phyloP scores from a whole-genome alignment of 2,329 filamentous ascomycete genomes.

The Colletotrichum sp. region DNA sequence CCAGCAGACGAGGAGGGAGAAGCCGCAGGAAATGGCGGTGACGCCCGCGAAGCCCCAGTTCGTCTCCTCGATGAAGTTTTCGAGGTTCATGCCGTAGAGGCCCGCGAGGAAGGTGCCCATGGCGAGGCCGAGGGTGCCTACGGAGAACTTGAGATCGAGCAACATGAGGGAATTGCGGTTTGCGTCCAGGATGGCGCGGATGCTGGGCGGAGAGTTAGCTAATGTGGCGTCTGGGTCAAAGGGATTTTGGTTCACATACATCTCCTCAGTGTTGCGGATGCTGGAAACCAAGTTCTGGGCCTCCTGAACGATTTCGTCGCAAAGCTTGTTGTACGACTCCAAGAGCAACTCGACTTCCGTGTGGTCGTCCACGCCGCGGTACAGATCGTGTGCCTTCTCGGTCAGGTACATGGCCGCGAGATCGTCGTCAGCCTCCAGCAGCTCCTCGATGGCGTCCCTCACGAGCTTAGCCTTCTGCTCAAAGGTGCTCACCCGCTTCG shows the following conservation, averaged over 20 bases:
- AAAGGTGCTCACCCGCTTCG: conserved; percentile 94
- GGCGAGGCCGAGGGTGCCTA: conserved; percentile 91
- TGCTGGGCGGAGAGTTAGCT: conserved; percentile 54
- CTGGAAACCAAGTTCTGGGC: conserved; percentile 91
- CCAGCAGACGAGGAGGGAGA: conserved; percentile 79
- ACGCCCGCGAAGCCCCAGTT: conserved; percentile 84
- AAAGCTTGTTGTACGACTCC: conserved; percentile 97
- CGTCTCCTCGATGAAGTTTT: conserved; percentile 97
- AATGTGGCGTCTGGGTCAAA: not conserved
- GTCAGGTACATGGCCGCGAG: conserved; percentile 93
- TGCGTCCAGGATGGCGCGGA: conserved; percentile 95
- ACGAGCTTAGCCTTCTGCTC: conserved; percentile 96
- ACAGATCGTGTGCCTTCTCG: conserved; percentile 79
- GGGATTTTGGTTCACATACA: conserved; percentile 63
- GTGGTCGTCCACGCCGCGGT: conserved; percentile 82
- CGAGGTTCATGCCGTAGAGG: conserved; percentile 99
- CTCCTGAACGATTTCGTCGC: conserved; percentile 96
- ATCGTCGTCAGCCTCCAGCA: conserved; percentile 96
- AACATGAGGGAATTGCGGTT: conserved; percentile 99
- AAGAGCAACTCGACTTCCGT: conserved; percentile 97
- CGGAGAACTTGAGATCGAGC: conserved; percentile 93
- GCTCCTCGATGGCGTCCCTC: conserved; percentile 90
- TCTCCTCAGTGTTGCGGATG: conserved; percentile 97
- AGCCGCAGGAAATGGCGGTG: conserved; percentile 70
- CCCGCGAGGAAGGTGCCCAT: conserved; percentile 94